Evolutionary conservation across 768 basidiomycete genomes (phyloP), one percentile per base, ranked within the genome.

Genomic region (Lactarius akahatsu): DNA sequence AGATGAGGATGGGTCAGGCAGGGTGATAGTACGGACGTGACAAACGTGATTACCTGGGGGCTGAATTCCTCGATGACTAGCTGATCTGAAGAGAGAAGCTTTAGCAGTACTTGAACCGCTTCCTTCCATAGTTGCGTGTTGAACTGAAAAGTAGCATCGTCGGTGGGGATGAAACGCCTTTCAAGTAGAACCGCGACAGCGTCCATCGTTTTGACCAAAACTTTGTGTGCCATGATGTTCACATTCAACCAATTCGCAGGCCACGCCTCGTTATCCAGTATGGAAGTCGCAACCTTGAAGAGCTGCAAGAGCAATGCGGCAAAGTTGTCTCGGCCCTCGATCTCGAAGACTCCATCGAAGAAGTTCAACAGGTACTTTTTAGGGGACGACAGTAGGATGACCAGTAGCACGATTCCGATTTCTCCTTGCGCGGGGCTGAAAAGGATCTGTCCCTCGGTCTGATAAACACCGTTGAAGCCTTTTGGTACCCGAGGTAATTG

Each of bases 31-130:
- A 34, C 23, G 59, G 26, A 54, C 3, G 4, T 6, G 7, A 47
- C 7, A n/a, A 3, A 58, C 26, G 47, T 26, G 54, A 68, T 78
- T 65, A 91, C 93, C 84, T 96, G 96, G 1, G 95, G 92, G 72
- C 88, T 93, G 69, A 96, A 95, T 68, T 98, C 94, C 75, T 98
- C 96, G 57, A 98, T 94, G 18, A 93, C 87, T 20, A 98, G 82
- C 64, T 95, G 93, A 57, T 96, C 92, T 4, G 94, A 96, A 5
- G 93, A 90, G 34, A 96, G 80, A 40, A 97, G 80, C 67, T 88
- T 90, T 70, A 98, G 82, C 10, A 97, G 80, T 82, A 95, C 90
- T 61, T 84, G 81, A 70, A 98, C 86, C 50, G 85, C 87, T 55
- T 91, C 89, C 61, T 80, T 84, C 96, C 96, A 98, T 18, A 98